These are phyloP conservation scores for Perilla frutescens DNA, from an alignment of 257 asterid genomes.

Conservation along the genomic window DNA sequence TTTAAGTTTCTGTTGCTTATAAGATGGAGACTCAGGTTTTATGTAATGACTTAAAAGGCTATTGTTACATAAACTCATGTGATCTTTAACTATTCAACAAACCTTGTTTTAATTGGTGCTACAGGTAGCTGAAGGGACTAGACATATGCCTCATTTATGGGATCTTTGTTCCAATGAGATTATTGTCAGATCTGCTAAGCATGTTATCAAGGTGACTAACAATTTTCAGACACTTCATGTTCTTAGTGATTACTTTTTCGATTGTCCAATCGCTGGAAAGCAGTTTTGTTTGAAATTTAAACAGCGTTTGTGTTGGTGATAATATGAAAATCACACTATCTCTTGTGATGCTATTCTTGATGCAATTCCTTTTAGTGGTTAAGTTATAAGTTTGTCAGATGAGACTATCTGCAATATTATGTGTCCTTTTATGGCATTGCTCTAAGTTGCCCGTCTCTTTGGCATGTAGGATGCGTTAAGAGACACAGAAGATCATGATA, in stretches of 20 bases:
- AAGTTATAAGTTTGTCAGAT: background rate
- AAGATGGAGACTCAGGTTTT: constrained; percentile 12
- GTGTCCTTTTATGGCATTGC: background rate
- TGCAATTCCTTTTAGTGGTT: background rate
- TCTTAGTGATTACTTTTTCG: constrained; percentile 1
- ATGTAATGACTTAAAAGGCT: background rate
- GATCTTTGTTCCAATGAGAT: constrained; percentile 88
- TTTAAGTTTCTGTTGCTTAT: constrained; percentile 9
- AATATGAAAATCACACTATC: background rate
- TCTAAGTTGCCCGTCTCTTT: constrained; percentile 32
- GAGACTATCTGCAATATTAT: background rate
- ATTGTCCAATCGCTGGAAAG: constrained; percentile 16
- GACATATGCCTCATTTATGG: constrained; percentile 88
- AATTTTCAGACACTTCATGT: constrained; percentile 30
- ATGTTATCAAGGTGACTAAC: constrained; percentile 73
- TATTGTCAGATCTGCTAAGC: constrained; percentile 89
- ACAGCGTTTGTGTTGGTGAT: constrained; percentile 9
- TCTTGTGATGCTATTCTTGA: constrained; percentile 5
- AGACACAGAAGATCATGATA: constrained; percentile 88
- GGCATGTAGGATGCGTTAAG: constrained; percentile 74
- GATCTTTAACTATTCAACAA: constrained; percentile 4
- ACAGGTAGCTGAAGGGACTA: constrained; percentile 89
- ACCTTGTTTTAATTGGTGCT: constrained; percentile 32
- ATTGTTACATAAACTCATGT: background rate
- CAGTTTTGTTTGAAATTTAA: background rate